Base-by-base conservation (phyloP, 768 basidiomycete genomes). In the Exsudoporus frostii region DNA sequence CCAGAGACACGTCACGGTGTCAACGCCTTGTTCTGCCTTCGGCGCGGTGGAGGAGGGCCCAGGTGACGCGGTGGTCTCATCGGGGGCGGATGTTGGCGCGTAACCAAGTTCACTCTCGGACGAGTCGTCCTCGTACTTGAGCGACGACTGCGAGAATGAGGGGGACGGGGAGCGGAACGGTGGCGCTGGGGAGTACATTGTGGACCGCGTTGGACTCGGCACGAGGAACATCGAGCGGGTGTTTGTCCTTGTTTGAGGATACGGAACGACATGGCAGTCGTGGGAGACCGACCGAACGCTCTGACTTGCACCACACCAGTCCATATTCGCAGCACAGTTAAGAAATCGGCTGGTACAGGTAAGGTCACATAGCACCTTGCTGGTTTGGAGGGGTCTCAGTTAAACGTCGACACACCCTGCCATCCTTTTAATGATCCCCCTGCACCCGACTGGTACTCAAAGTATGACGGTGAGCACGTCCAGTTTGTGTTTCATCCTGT, bases 1-100 rank as follows among this genome's bases (percentile, higher is more conserved):
- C 93, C 93, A 96, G 49, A 81, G 80, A 71, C 93, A 96, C 27
- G 79, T 83, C 56, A 84, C 86, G 25, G 80, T 83, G 63, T 89
- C 87, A 13, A 71, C 76, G 36, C 46, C 59, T 27, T 62, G 63
- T 17, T 66, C 56, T 30, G 56, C 51, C 7, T 50, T 24, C 4
- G 58, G 52, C 33, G 63, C 56, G 39, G 64, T 29, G 29, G 63
- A 49, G 48, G 61, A 55, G 39, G 66, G 58, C 15, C 63, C 54
- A 44, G 71, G 61, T 2, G 65, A 63, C 4, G 50, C 54, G 20
- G 58, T 9, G n/a, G 51, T 25, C 27, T 67, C 65, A 14, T 50
- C 48, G 17, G 33, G 62, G 17, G 55, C 60, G 2, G 50, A 45
- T 1, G 54, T 36, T 14, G 58, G 55, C 19, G 49, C 33, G n/a